Base-by-base conservation (phyloP, 345 rosid genomes). In the Moringa oleifera region DNA sequence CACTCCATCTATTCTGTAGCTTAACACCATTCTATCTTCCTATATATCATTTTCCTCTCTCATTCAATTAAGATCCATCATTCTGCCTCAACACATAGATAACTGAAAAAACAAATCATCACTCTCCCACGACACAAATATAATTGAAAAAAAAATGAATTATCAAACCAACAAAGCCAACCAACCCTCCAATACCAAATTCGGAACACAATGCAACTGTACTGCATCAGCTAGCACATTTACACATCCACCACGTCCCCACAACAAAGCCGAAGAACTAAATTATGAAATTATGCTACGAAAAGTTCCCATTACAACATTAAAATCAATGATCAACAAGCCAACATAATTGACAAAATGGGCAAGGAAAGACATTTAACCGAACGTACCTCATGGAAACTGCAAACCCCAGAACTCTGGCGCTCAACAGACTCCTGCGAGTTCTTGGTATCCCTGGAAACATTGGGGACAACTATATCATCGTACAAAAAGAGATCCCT, bases 371-470 rank as follows among this genome's bases (percentile, higher is more conserved):
- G 47, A 63, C 15, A 15, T 33, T 59, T 19, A 12, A 22, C 18
- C 51, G 57, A 61, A 23, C 51, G 49, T 64, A 84, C 94, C 88
- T 87, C 82, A n/a, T 75, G 68, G 66, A 70, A 87, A 53, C 53
- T 67, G 57, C 63, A 69, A 59, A 73, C 78, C 41, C 83, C 88
- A 25, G 85, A 87, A 53, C 75, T 74, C 50, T 55, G 78, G 45
- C 94, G 77, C n/a, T 79, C 79, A 51, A 0, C 0, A n/a, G 77
- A 63, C 33, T 50, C 77, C 20, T 58, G 57, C 24, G 80, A 77
- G 59, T 50, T 70, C 58, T 64, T 71, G 59, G 82, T 76, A 61
- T 87, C 94, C 53, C 80, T 69, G 25, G 90, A 82, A 71, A 87
- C 77, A 73, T 72, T 67, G n/a, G 79, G 77, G 57, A 87, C 50